Base-by-base conservation (phyloP, 129 eudicot genomes). In the Tanacetum coccineum region DNA sequence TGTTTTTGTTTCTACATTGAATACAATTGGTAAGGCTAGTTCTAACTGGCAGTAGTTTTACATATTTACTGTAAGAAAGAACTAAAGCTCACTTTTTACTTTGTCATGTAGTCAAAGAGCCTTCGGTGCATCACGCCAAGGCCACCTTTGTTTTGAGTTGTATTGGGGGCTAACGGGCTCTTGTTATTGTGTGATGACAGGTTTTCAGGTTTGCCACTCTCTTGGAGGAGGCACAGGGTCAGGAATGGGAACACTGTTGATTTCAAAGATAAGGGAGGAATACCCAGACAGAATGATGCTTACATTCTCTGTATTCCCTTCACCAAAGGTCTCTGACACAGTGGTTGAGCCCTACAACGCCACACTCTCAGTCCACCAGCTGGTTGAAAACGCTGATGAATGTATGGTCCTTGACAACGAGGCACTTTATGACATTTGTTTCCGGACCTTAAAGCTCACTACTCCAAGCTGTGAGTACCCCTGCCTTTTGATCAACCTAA, bases 191-290 rank as follows among this genome's bases (percentile, higher is more conserved):
- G 9, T 17, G 18, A 25, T 62, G 40, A 52, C 81, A 82, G 81
- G 83, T 59, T 82, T 82, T 58, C 83, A 82, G 71, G 81, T 82
- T 20, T 82, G 87, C 65, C 85, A 81, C 45, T 81, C 85, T 0
- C 68, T 81, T 66, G 82, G 85, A 47, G 85, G 85, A 68, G 82
- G 85, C 60, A 81, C 82, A 1, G 82, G 85, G 68, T 81, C 85
- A 19, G 82, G 85, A 63, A 81, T 81, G 85, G 82, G 85, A 6
- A 81, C 85, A 26, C 85, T 81, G 40, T 81, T 81, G 57, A 77
- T 81, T 60, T 77, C 81, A 28, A 81, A 77, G 67, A 81, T 81
- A 67, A 64, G 82, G 45, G 85, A 81, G 50, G 85, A 81, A 71
- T 81, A 81, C 59, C 82, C 85, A 13, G 82, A 81, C 50, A 77